Conservation (phyloP, 2,329 filamentous ascomycete genomes). For the Colletotrichum falcatum region DNA sequence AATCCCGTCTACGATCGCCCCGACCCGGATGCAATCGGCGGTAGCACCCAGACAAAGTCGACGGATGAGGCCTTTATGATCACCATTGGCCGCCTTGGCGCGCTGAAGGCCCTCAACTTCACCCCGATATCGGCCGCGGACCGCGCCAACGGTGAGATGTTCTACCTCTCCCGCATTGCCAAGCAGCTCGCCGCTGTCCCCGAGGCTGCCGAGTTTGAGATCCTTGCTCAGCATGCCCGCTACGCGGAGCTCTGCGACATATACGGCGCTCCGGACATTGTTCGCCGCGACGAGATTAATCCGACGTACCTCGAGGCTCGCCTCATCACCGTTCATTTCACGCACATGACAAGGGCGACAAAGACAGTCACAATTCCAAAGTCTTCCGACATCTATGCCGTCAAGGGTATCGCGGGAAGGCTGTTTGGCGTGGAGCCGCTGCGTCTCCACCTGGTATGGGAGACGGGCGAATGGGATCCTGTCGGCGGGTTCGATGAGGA, state of each 20-base stretch:
- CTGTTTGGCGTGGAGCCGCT: constrained; percentile 76
- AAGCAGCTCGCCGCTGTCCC: constrained; percentile 76
- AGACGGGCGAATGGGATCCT: constrained; percentile 92
- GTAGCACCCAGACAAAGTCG: constrained; percentile 58
- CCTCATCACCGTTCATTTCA: constrained; percentile 74
- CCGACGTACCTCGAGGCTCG: constrained; percentile 86
- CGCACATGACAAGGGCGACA: constrained; percentile 43
- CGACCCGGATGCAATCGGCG: constrained; percentile 49
- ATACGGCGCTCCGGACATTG: constrained; percentile 78
- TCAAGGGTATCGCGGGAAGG: constrained; percentile 82
- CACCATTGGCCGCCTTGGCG: constrained; percentile 79
- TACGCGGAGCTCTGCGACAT: constrained; percentile 79
- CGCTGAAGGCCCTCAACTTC: constrained; percentile 79
- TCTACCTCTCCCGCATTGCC: constrained; percentile 88
- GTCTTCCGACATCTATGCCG: constrained; percentile 82
- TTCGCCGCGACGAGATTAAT: constrained; percentile 70
- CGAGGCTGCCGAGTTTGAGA: constrained; percentile 62
- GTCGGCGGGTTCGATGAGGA: constrained; percentile 72
- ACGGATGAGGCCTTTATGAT: constrained; percentile 91
- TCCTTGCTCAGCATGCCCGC: constrained; percentile 75
- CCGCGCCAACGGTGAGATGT: constrained; percentile 89
- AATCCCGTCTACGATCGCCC: constrained; percentile 83
- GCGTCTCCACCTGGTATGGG: constrained; percentile 78
- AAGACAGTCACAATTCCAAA: constrained; percentile 72
- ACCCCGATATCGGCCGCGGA: constrained; percentile 78